phyloP scores from a whole-genome alignment of 2,329 filamentous ascomycete genomes.

The Fusarium sp. region DNA sequence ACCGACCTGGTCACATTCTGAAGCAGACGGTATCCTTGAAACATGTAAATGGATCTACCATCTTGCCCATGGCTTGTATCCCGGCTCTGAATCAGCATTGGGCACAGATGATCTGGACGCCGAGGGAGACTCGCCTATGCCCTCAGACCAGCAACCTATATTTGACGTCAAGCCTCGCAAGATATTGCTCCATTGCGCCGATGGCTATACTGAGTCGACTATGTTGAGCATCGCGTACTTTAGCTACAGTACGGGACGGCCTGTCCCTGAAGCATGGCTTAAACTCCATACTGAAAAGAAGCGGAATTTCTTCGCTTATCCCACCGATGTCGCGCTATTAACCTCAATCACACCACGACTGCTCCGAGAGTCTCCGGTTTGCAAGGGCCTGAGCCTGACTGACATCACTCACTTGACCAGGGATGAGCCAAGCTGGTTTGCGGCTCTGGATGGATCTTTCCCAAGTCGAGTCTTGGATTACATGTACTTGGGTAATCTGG shows the following conservation, averaged over 20 bases:
- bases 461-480: slow-evolving; percentile 90
- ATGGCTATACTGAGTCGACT: slow-evolving; percentile 95
- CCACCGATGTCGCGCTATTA: slow-evolving; percentile 87
- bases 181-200: slow-evolving; percentile 90
- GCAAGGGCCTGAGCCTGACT: slow-evolving; percentile 57
- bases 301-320: slow-evolving; percentile 97
- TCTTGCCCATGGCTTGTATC: slow-evolving; percentile 73
- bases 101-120: slow-evolving; percentile 39
- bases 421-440: slow-evolving; percentile 80
- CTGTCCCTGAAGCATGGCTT: slow-evolving; percentile 88
- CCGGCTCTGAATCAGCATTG: slow-evolving; percentile 51
- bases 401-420: slow-evolving; percentile 63
- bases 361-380: slow-evolving; percentile 73
- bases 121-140: slow-evolving; percentile 43
- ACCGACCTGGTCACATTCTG: slow-evolving; percentile 82
- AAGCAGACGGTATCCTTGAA: slow-evolving; percentile 85
- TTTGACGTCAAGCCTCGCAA: slow-evolving; percentile 61
- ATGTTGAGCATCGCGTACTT: slow-evolving; percentile 90
- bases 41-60: slow-evolving; percentile 92
- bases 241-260: slow-evolving; percentile 86
- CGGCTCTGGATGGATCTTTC: slow-evolving; percentile 85
- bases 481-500: slow-evolving; percentile 94
- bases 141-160: slow-evolving; percentile 21
- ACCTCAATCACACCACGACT: slow-evolving; percentile 79
- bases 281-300: slow-evolving; percentile 80